These are phyloP conservation scores for Neckera pumila DNA, from an alignment of 225 moss, liverwort and hornwort genomes.

Conservation along the genomic window DNA sequence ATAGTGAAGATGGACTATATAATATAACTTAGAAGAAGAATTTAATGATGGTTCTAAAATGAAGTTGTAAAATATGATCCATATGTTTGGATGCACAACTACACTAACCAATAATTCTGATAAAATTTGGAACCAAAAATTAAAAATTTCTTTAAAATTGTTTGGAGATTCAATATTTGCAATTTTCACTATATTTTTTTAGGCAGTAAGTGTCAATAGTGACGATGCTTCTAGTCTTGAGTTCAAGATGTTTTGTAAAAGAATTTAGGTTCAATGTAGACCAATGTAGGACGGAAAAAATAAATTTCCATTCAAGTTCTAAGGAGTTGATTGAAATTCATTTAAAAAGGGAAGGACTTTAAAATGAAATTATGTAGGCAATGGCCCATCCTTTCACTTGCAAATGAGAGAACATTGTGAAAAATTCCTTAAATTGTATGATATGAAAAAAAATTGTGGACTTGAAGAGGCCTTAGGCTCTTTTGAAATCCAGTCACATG, in stretches of 20 bases:
- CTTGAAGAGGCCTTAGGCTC: background rate
- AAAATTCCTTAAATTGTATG: background rate
- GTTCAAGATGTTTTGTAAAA: background rate
- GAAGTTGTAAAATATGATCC: background rate
- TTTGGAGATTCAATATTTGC: too few species aligned
- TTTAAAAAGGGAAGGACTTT: too few species aligned
- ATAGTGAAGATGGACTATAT: too few species aligned
- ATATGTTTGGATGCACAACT: background rate
- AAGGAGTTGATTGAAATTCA: background rate
- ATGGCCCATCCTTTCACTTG: background rate
- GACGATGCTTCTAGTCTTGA: background rate
- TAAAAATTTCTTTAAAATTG: too few species aligned
- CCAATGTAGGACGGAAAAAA: background rate
- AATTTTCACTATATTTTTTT: too few species aligned
- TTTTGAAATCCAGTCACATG: background rate
- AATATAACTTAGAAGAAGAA: too few species aligned
- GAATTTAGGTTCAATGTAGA: background rate
- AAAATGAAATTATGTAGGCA: background rate
- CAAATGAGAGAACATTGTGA: background rate
- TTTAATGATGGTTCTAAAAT: too few species aligned
- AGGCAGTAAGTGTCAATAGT: too few species aligned
- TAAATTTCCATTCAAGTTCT: background rate
- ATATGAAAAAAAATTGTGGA: background rate
- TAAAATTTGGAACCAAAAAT: background rate
- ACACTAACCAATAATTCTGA: background rate